These are phyloP conservation scores for Aschersonia sp. DNA, from an alignment of 2,329 filamentous ascomycete species.

Conservation along the genomic window DNA sequence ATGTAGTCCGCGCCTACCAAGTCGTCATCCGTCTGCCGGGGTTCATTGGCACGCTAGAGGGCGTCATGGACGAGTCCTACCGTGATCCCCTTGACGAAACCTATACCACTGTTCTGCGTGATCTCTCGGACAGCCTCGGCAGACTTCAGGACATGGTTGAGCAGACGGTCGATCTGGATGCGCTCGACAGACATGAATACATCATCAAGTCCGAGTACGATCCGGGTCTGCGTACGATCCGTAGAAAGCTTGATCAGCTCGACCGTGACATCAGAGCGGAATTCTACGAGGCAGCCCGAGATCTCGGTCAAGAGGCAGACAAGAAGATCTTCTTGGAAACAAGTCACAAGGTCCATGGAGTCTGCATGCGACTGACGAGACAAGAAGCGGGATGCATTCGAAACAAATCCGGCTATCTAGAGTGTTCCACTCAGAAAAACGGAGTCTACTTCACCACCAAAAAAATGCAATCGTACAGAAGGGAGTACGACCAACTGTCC, in stretches of 20 bases:
- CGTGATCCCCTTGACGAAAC: slow-evolving; percentile 72
- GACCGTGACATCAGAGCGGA: slow-evolving; percentile 72
- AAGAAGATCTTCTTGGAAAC: slow-evolving; percentile 93
- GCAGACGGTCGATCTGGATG: slow-evolving; percentile 90
- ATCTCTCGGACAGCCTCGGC: slow-evolving; percentile 61
- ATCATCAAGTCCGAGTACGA: slow-evolving; percentile 99
- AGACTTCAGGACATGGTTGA: slow-evolving; percentile 97
- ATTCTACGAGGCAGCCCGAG: slow-evolving; percentile 59
- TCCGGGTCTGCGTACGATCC: slow-evolving; percentile 72
- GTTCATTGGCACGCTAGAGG: slow-evolving; percentile 78
- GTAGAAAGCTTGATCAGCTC: slow-evolving; percentile 77
- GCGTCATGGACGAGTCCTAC: slow-evolving; percentile 90
- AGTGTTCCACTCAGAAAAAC: slow-evolving; percentile 97
- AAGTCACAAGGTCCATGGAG: slow-evolving; percentile 88
- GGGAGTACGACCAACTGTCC: slow-evolving; percentile 87
- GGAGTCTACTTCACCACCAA: slow-evolving; percentile 95
- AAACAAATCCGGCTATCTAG: slow-evolving; percentile 78
- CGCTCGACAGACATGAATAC: slow-evolving; percentile 92
- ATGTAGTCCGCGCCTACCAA: slow-evolving; percentile 91
- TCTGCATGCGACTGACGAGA: slow-evolving; percentile 87
- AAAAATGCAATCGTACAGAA: slow-evolving; percentile 61
- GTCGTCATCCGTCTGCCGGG: slow-evolving; percentile 83
- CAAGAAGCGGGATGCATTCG: slow-evolving; percentile 87
- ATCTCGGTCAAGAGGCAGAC: slow-evolving; percentile 83
- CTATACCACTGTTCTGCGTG: slow-evolving; percentile 72